These are phyloP conservation scores for Pseudogymnoascus sp. DNA, from an alignment of 2,329 filamentous ascomycete species.

Conservation along the genomic window DNA sequence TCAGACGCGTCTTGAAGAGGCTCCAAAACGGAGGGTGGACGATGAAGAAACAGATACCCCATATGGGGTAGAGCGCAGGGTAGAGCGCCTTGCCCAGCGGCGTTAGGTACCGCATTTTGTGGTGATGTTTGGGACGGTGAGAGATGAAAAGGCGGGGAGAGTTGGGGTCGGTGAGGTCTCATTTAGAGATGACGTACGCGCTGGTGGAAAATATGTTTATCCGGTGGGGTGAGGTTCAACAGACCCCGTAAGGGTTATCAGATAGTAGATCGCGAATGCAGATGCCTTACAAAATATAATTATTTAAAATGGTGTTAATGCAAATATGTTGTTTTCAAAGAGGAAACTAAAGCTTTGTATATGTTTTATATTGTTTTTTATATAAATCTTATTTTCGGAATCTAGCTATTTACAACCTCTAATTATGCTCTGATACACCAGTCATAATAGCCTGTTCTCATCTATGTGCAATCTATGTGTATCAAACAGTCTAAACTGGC, in stretches of 20 bases:
- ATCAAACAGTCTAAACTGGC: background rate
- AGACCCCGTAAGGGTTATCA: background rate
- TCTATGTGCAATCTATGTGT: background rate
- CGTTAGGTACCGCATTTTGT: constrained; percentile 5
- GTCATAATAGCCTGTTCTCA: background rate
- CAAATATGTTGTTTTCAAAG: background rate
- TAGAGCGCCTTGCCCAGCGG: constrained; percentile 2
- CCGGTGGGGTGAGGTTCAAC: background rate
- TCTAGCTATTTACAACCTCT: background rate
- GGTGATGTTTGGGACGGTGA: background rate
- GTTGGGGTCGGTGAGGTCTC: background rate
- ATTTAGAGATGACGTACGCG: background rate
- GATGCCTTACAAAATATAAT: background rate
- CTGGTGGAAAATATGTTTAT: background rate
- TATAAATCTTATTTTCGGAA: background rate
- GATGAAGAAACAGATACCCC: constrained; percentile 78
- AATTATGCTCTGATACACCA: background rate
- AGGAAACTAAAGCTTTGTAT: background rate
- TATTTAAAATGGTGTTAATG: background rate
- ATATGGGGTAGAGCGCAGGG: constrained; percentile 51
- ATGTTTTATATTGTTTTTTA: background rate
- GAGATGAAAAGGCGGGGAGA: constrained; percentile 5
- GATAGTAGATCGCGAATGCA: background rate
- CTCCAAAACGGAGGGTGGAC: constrained; percentile 76
- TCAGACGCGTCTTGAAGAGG: constrained; percentile 67